phyloP scores from a whole-genome alignment of 2,329 filamentous ascomycete species.

The Remersonia thermophila region DNA sequence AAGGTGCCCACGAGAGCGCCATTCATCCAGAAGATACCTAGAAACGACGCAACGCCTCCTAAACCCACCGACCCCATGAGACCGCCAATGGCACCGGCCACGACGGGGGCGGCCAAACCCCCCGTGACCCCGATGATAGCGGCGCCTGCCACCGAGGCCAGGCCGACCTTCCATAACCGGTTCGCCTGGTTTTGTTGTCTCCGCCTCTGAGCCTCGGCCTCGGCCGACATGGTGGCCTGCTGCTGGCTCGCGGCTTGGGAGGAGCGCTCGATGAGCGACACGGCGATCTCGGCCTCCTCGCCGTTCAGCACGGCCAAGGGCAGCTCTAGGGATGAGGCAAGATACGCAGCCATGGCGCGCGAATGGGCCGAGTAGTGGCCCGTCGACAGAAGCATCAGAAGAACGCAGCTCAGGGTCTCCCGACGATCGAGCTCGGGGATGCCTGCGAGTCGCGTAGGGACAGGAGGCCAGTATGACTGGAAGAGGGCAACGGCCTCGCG shows the following conservation, averaged over 20 bases:
- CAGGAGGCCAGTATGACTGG: constrained; percentile 40
- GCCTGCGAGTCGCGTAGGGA: constrained; percentile 41
- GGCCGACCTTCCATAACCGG: constrained; percentile 79
- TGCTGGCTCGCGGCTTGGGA: no score
- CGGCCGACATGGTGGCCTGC: constrained; percentile 48
- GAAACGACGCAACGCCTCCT: constrained; percentile 72
- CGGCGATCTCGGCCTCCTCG: constrained; percentile 65
- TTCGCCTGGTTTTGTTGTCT: constrained; percentile 56
- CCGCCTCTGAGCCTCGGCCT: constrained; percentile 63
- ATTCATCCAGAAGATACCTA: constrained; percentile 78
- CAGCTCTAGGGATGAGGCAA: constrained; percentile 55
- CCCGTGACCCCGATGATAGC: constrained; percentile 85
- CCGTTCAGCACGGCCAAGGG: constrained; percentile 48
- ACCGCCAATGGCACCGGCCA: constrained; percentile 74
- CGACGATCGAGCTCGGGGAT: constrained; percentile 46
- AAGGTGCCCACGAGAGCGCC: constrained; percentile 73
- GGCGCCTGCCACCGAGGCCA: constrained; percentile 79
- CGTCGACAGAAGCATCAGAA: constrained; percentile 58
- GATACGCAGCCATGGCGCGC: constrained; percentile 52
- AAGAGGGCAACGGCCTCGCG: constrained; percentile 31
- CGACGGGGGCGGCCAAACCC: constrained; percentile 76
- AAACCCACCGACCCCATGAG: constrained; percentile 77
- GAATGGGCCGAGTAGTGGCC: constrained; percentile 68
- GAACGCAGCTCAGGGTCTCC: constrained; percentile 54
- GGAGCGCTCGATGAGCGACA: constrained; percentile 57